Evolutionary conservation across 1,284 basidiomycete genomes (phyloP).

Genomic region (Tausonia pullulans): DNA sequence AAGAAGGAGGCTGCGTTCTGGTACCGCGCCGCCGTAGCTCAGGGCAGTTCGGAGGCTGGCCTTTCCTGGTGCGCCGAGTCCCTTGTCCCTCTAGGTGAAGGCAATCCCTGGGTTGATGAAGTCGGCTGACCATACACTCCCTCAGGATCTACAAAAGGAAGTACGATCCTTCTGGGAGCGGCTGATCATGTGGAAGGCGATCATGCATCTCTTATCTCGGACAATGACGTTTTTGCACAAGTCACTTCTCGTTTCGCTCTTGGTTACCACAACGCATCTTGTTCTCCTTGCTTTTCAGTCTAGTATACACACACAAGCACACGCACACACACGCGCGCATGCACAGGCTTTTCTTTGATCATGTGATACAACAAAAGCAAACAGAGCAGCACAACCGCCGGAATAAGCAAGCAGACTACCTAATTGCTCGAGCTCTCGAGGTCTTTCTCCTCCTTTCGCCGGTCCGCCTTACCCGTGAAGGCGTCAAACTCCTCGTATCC

Average conservation of each 20-base stretch:
- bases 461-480: not conserved
- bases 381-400: not conserved
- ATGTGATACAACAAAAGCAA: not conserved
- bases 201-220: too few relatives aligned
- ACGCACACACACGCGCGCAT: too few relatives aligned
- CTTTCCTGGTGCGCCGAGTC: slow-evolving; percentile 48
- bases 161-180: slow-evolving; percentile 15
- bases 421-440: not conserved
- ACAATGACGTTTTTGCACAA: too few relatives aligned
- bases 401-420: not conserved
- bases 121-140: too few relatives aligned
- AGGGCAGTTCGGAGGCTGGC: slow-evolving; percentile 66
- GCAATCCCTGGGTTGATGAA: too few relatives aligned
- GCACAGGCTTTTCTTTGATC: too few relatives aligned
- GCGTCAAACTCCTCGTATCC: slow-evolving; percentile 4
- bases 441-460: not conserved
- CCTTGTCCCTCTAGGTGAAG: too few relatives aligned
- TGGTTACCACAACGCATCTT: too few relatives aligned
- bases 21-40: slow-evolving; percentile 75
- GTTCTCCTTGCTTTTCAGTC: too few relatives aligned
- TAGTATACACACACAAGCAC: too few relatives aligned
- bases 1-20: slow-evolving; percentile 74
- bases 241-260: too few relatives aligned
- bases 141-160: slow-evolving; percentile 51
- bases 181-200: too few relatives aligned